Evolutionary conservation across 495 filamentous ascomycete genomes (phyloP).

Genomic region (Parathielavia hyrcaniae): DNA sequence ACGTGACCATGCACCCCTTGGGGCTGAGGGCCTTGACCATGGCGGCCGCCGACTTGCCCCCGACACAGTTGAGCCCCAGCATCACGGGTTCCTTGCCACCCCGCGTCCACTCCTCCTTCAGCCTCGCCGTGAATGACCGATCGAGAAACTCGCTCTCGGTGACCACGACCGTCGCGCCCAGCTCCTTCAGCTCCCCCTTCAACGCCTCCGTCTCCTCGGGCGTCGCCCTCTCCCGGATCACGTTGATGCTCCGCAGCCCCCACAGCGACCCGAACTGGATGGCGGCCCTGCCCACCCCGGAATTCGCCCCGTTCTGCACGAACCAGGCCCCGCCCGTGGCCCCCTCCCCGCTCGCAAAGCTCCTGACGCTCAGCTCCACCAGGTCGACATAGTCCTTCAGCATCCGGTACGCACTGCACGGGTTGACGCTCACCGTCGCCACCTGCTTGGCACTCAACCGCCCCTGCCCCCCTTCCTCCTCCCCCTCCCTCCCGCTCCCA

Average conservation of each 20-base stretch:
- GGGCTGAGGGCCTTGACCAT: conserved; percentile 62
- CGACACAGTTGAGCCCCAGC: conserved; percentile 88
- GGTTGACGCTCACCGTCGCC: conserved; percentile 83
- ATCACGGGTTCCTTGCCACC: conserved; percentile 61
- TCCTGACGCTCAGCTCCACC: conserved; percentile 35
- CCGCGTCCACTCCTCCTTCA: conserved; percentile 61
- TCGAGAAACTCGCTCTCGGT: conserved; percentile 65
- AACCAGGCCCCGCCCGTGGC: conserved; percentile 72
- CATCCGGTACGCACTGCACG: conserved; percentile 89
- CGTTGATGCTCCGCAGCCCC: conserved; percentile 82
- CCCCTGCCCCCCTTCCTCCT: conserved; percentile 28
- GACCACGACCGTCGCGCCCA: conserved; percentile 78
- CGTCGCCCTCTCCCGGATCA: conserved; percentile 63
- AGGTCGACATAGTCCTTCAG: conserved; percentile 68
- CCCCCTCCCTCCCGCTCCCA: too few relatives aligned
- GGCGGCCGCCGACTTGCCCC: conserved; percentile 71
- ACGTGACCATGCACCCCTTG: conserved; percentile 76
- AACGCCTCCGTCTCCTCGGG: conserved; percentile 57
- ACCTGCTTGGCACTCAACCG: conserved; percentile 68
- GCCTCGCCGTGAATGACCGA: conserved; percentile 53
- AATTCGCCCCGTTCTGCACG: conserved; percentile 94
- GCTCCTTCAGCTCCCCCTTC: conserved; percentile 58
- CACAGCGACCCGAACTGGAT: conserved; percentile 78
- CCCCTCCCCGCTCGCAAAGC: conserved; percentile 18
- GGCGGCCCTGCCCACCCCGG: conserved; percentile 79